Evolutionary conservation across 2,329 filamentous ascomycete species (phyloP), one percentile per base, ranked within the genome.

Genomic region (Cercospora zeina): DNA sequence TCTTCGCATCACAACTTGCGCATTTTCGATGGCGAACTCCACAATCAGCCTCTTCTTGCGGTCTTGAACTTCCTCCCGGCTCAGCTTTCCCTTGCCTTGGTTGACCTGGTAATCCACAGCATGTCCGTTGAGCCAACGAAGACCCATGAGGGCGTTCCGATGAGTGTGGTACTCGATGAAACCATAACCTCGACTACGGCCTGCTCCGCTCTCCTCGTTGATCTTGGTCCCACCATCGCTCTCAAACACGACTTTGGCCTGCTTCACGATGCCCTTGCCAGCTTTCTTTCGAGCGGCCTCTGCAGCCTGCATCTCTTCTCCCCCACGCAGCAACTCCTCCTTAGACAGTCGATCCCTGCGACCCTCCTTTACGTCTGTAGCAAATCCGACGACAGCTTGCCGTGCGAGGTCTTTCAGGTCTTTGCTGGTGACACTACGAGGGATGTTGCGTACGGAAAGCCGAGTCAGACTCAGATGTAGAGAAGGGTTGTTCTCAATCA

Each of bases 1-100:
- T 59, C 96, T 84, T 66, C 95, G 84, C 68, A 88, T 85, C n/a
- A 99, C 89, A 1, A 99, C 95, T 72, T 97, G 93, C 0, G 91
- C 93, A 71, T 99, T 99, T 78, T 99, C 95, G 74, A 99, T 96
- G 19, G 95, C 92, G 74, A 99, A 99, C 76, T 99, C 96, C 37
- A 93, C 93, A 72, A 99, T 91, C 56, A 99, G 79, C 11, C 95
- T 84, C 77, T 95, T 93, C 74, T 91, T 93, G 78, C 89, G 91
- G 67, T 95, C 92, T 58, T 84, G 76, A n/a, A 79, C 59, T 4
- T 79, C 79, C 54, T 81, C 80, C 64, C 73, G 70, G 58, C 69
- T 71, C 50, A 65, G 64, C 61, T 71, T 70, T 63, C 73, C 72
- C 67, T 77, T 80, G 19, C 73, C 74, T 62, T 71, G 72, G 58